These are phyloP conservation scores for Bipolaris gigantea DNA, from an alignment of 2,329 filamentous ascomycete species.

Conservation along the genomic window DNA sequence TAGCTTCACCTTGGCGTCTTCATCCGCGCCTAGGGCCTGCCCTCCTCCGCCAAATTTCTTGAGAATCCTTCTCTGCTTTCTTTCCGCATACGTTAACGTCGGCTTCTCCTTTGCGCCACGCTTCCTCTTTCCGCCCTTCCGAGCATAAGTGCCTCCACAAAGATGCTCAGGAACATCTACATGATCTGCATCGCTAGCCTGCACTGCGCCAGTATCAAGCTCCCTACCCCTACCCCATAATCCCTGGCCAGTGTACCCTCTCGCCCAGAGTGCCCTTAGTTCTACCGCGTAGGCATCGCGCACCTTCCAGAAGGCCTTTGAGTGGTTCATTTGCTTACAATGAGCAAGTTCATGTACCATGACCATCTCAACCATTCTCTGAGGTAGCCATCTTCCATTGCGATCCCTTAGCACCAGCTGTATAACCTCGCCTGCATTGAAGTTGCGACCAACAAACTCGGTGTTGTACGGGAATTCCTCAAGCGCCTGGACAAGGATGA, in stretches of 20 bases:
- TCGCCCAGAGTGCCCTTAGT: slow-evolving; percentile 70
- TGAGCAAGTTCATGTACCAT: slow-evolving; percentile 94
- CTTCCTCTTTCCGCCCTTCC: slow-evolving; percentile 57
- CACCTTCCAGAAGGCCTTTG: slow-evolving; percentile 76
- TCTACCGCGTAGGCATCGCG: slow-evolving; percentile 72
- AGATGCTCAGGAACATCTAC: slow-evolving; percentile 59
- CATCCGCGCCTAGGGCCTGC: slow-evolving; percentile 69
- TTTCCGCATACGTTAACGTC: slow-evolving; percentile 67
- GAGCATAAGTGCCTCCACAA: slow-evolving; percentile 76
- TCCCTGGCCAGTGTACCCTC: slow-evolving; percentile 76
- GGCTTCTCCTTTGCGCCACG: slow-evolving; percentile 48
- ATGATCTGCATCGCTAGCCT: slow-evolving; percentile 27
- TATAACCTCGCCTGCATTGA: slow-evolving; percentile 85
- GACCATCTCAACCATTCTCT: slow-evolving; percentile 86
- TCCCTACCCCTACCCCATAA: slow-evolving; percentile 75
- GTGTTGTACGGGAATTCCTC: slow-evolving; percentile 81
- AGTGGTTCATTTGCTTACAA: slow-evolving; percentile 91
- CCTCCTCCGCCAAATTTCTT: slow-evolving; percentile 78
- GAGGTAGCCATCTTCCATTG: slow-evolving; percentile 71
- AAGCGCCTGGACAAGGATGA: slow-evolving; percentile 56
- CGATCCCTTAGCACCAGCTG: slow-evolving; percentile 78
- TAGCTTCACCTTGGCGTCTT: slow-evolving; percentile 64
- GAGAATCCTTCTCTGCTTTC: slow-evolving; percentile 69
- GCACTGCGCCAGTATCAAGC: slow-evolving; percentile 53
- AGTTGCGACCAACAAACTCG: slow-evolving; percentile 86